These are phyloP conservation scores for Teratosphaeria nubilosa DNA, from an alignment of 2,329 filamentous ascomycete species.

Conservation along the genomic window DNA sequence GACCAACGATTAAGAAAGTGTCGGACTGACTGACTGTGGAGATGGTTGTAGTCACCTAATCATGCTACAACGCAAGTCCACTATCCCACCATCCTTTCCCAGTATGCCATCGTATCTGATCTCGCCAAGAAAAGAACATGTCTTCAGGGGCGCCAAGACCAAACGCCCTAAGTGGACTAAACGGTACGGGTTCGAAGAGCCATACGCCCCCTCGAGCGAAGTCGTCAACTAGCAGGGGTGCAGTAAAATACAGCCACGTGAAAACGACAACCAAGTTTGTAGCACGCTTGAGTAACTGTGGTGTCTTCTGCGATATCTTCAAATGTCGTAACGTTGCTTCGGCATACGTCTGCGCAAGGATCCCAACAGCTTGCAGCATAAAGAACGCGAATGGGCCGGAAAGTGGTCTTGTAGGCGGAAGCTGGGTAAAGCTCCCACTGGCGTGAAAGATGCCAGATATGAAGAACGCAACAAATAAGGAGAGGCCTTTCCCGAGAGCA, in stretches of 20 bases:
- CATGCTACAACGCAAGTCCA: background rate
- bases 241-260: slow-evolving; percentile 59
- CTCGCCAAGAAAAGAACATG: slow-evolving; percentile 48
- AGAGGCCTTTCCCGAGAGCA: slow-evolving; percentile 29
- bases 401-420: slow-evolving; percentile 50
- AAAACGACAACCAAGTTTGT: slow-evolving; percentile 55
- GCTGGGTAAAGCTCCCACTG: slow-evolving; percentile 56
- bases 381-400: slow-evolving; percentile 57
- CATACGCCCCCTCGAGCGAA: slow-evolving; percentile 64
- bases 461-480: slow-evolving; percentile 48
- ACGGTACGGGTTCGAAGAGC: slow-evolving; percentile 71
- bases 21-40: too few relatives aligned
- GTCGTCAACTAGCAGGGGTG: slow-evolving; percentile 61
- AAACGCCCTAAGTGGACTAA: slow-evolving; percentile 58
- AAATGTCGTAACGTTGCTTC: slow-evolving; percentile 25
- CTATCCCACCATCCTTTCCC: slow-evolving; percentile 3
- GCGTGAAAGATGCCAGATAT: slow-evolving; percentile 62
- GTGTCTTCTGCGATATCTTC: slow-evolving; percentile 27
- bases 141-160: slow-evolving; percentile 54
- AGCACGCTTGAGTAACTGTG: slow-evolving; percentile 37
- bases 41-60: background rate
- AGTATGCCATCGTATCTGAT: slow-evolving; percentile 1
- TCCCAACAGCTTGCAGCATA: slow-evolving; percentile 55
- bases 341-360: slow-evolving; percentile 48
- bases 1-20: too few relatives aligned